These are phyloP conservation scores for Vitis hybrid DNA, from an alignment of 177 flowering plant species.

Conservation along the genomic window DNA sequence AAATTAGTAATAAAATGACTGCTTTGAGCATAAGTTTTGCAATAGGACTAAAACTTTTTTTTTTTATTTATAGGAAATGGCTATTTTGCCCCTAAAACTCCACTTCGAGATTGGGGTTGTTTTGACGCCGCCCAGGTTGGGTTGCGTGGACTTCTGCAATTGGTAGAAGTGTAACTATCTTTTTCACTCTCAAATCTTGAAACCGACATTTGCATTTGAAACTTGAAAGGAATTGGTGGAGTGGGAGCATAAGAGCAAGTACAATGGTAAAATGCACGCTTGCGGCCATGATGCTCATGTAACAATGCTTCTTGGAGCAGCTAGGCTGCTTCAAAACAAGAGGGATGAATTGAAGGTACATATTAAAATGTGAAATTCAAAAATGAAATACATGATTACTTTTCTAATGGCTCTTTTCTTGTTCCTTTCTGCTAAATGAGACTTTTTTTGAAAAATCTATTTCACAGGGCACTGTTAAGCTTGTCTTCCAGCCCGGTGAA, in stretches of 20 bases:
- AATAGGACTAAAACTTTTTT: too few species aligned
- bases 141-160: too few species aligned
- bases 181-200: neutral
- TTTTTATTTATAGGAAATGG: too few species aligned
- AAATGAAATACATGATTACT: neutral
- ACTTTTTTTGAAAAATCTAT: too few species aligned
- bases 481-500: slow-evolving; percentile 68
- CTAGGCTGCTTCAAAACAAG: slow-evolving; percentile 43
- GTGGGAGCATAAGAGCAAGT: slow-evolving; percentile 57
- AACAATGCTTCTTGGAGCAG: slow-evolving; percentile 66
- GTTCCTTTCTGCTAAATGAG: neutral
- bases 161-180: too few species aligned
- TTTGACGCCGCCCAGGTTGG: too few species aligned
- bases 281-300: slow-evolving; percentile 61
- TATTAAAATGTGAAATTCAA: neutral
- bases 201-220: slow-evolving; percentile 1
- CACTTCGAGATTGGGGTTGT: too few species aligned
- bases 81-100: too few species aligned
- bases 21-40: too few species aligned
- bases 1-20: too few species aligned
- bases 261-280: slow-evolving; percentile 54
- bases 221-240: slow-evolving; percentile 43
- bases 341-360: slow-evolving; percentile 39
- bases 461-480: slow-evolving; percentile 56
- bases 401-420: neutral